A percentile compares a stretch with the other conserved stretches of the same genome.
Evolutionary conservation across 2,329 filamentous ascomycete genomes (phyloP).

Genomic region (Arthroderma uncinatum): DNA sequence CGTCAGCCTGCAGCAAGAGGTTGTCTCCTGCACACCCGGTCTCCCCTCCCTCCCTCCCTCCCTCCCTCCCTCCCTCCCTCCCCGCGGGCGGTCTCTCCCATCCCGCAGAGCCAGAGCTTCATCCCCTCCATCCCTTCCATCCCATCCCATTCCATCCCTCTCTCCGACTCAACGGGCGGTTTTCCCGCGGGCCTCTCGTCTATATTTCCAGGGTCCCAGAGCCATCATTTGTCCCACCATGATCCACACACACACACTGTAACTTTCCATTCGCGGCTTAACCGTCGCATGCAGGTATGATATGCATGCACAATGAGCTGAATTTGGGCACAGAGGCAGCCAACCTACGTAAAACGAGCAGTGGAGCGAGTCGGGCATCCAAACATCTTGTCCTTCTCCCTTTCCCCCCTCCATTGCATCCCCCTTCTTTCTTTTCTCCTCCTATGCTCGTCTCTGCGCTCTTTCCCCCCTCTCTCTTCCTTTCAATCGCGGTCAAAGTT

Average conservation of each 20-base stretch:
- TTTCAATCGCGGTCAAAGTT: neutral
- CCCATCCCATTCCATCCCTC: neutral
- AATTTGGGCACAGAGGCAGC: conserved; percentile 2
- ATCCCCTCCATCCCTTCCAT: neutral
- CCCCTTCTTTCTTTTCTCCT: conserved; percentile 14
- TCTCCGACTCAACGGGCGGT: neutral
- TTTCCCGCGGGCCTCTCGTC: neutral
- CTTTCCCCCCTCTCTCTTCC: conserved; percentile 15
- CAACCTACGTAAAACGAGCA: conserved; percentile 3
- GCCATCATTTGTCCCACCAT: neutral
- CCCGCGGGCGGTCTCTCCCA: neutral
- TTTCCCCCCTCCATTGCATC: neutral
- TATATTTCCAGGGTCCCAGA: neutral
- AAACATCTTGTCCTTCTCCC: conserved; percentile 2
- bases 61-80: neutral
- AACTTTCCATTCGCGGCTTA: conserved; percentile 4
- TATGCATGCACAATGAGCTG: conserved; percentile 5
- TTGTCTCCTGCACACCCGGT: conserved; percentile 1
- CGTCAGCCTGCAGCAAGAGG: conserved; percentile 12
- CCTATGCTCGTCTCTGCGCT: conserved; percentile 14
- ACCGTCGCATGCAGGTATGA: conserved; percentile 4
- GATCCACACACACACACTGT: conserved; percentile 2
- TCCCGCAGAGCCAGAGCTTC: neutral
- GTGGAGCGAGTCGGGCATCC: conserved; percentile 3
- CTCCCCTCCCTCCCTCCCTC: neutral